Evolutionary conservation across 192 early-diverging fungal species (phyloP).

Genomic region (Podochytrium sp.): DNA sequence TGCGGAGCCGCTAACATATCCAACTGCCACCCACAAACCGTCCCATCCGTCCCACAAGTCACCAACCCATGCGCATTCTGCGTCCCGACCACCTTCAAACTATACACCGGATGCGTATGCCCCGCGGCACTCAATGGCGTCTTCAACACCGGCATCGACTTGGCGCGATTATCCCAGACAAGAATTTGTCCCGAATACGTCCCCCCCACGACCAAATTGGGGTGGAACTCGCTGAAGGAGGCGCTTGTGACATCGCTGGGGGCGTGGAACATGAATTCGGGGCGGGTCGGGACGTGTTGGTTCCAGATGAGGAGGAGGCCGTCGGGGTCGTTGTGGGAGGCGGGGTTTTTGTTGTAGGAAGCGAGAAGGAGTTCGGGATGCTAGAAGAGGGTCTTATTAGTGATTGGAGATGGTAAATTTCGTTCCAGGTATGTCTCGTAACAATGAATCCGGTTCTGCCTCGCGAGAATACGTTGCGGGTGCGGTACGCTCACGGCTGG

Average conservation of each 20-base stretch:
- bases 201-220: slow-evolving; percentile 89
- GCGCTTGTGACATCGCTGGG: slow-evolving; percentile 89
- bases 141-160: slow-evolving; percentile 83
- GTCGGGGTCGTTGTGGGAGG: slow-evolving; percentile 87
- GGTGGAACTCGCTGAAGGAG: slow-evolving; percentile 90
- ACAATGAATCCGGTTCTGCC: neutral
- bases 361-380: slow-evolving; percentile 87
- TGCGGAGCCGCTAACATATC: slow-evolving; percentile 98
- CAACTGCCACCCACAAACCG: slow-evolving; percentile 95
- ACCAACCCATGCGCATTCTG: slow-evolving; percentile 94
- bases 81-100: slow-evolving; percentile 87
- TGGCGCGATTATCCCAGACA: slow-evolving; percentile 95
- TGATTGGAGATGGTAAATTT: too few relatives aligned
- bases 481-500: too few relatives aligned
- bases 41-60: slow-evolving; percentile 92
- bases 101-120: slow-evolving; percentile 96
- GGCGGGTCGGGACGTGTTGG: slow-evolving; percentile 79
- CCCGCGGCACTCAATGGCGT: slow-evolving; percentile 90
- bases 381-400: slow-evolving; percentile 48
- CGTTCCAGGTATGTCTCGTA: neutral
- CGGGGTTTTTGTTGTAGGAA: slow-evolving; percentile 90
- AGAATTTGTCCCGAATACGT: slow-evolving; percentile 98
- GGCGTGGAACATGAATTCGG: slow-evolving; percentile 93
- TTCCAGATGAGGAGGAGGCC: slow-evolving; percentile 97
- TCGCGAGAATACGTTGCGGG: neutral